A percentile compares a stretch with the other conserved stretches of the same genome.
These are phyloP conservation scores for Dipteronia dyeriana DNA, from an alignment of 345 rosid species.

Conservation along the genomic window DNA sequence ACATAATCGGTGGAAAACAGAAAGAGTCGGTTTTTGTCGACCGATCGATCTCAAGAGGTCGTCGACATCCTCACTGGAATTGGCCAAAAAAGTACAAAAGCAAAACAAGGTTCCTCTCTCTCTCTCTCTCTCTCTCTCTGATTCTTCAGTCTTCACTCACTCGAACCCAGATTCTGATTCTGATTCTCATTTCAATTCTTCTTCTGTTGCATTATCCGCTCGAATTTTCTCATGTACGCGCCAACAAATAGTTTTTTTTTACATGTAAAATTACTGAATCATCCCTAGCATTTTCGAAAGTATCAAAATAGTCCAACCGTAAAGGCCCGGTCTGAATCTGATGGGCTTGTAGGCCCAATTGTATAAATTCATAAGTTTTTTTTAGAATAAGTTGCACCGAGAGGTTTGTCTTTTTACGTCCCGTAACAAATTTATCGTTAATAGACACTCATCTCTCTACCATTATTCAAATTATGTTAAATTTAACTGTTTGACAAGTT, in stretches of 20 bases:
- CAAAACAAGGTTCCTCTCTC: no score
- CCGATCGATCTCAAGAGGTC: no score
- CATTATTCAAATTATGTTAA: no score
- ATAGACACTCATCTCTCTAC: no score
- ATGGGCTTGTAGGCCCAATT: background rate
- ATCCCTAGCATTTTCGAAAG: background rate
- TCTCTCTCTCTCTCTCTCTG: no score
- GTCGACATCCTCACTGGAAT: background rate
- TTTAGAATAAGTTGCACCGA: no score
- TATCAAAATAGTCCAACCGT: background rate
- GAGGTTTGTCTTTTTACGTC: no score
- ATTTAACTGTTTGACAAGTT: no score
- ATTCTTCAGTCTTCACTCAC: background rate
- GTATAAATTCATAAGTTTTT: no score
- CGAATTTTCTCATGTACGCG: background rate
- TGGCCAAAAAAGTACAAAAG: no score
- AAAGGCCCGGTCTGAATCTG: background rate
- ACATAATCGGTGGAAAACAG: constrained; percentile 22
- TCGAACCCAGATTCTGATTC: constrained; percentile 7
- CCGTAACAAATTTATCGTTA: no score
- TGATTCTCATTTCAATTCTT: constrained; percentile 1
- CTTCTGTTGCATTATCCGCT: constrained; percentile 2
- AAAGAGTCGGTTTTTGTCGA: no score
- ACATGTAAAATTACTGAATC: background rate
- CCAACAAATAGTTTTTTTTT: background rate